Percentiles rank a stretch among this genome's conserved stretches.
phyloP scores from a whole-genome alignment of 345 rosid species.

The Dimocarpus longan region DNA sequence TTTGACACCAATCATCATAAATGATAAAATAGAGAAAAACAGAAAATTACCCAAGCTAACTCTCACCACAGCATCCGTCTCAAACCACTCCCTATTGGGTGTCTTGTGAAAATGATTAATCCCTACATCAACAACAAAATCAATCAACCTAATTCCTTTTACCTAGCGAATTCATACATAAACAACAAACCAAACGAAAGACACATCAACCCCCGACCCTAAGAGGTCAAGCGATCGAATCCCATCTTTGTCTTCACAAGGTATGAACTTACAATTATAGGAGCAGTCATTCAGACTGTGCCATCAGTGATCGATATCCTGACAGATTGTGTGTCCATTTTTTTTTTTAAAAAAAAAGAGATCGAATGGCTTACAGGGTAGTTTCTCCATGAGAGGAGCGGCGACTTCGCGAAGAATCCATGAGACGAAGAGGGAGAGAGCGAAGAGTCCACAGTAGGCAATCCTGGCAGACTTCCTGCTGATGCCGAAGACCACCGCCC shows the following conservation, averaged over 20 bases:
- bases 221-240: too few species aligned
- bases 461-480: constrained; percentile 97
- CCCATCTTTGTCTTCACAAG: too few species aligned
- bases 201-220: too few species aligned
- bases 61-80: constrained; percentile 94
- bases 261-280: too few species aligned
- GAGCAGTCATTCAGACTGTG: too few species aligned
- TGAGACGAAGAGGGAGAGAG: constrained; percentile 83
- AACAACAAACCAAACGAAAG: too few species aligned
- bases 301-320: too few species aligned
- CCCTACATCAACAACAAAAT: constrained; percentile 54
- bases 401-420: constrained; percentile 99
- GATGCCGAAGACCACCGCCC: constrained; percentile 84
- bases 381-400: constrained; percentile 96
- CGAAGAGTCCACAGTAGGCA: constrained; percentile 97
- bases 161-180: too few species aligned
- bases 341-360: too few species aligned
- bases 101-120: constrained; percentile 88
- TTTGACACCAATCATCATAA: constrained; percentile 91
- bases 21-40: constrained; percentile 77
- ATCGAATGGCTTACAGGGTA: constrained; percentile 70
- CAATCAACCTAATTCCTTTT: too few species aligned
- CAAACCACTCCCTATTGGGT: constrained; percentile 94
- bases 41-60: constrained; percentile 97
- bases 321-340: too few species aligned